A percentile compares a stretch with the other conserved stretches of the same genome.
phyloP scores from a whole-genome alignment of 2,329 filamentous ascomycete species.

The Talaromyces pinophilus region DNA sequence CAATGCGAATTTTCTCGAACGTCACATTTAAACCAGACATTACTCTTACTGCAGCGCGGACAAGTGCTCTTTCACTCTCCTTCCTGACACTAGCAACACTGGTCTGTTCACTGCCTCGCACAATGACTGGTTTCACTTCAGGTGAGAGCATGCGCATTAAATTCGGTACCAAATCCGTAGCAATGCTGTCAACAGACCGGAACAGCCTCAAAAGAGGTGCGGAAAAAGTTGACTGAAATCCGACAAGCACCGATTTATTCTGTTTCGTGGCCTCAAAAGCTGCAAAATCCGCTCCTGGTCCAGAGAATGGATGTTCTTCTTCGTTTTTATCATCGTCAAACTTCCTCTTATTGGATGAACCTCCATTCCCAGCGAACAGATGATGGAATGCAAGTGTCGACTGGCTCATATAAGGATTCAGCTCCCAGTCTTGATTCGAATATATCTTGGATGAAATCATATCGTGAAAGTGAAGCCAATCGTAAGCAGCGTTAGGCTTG shows the following conservation, averaged over 20 bases:
- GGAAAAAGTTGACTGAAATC: constrained; percentile 70
- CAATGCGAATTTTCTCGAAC: constrained; percentile 78
- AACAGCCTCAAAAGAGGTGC: constrained; percentile 74
- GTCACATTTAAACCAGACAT: constrained; percentile 80
- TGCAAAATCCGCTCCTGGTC: constrained; percentile 76
- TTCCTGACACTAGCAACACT: constrained; percentile 83
- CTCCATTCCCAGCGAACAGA: constrained; percentile 75
- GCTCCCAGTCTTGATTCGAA: constrained; percentile 87
- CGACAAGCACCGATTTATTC: constrained; percentile 71
- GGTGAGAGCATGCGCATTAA: constrained; percentile 81
- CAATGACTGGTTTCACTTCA: constrained; percentile 85
- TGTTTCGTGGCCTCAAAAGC: constrained; percentile 79
- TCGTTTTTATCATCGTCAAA: constrained; percentile 45
- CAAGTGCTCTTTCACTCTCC: constrained; percentile 78
- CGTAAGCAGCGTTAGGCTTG: constrained; percentile 83
- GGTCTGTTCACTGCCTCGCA: constrained; percentile 66
- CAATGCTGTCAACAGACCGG: constrained; percentile 73
- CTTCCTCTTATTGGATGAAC: constrained; percentile 41
- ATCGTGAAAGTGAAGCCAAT: constrained; percentile 96
- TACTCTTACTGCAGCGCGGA: constrained; percentile 75
- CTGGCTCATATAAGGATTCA: constrained; percentile 82
- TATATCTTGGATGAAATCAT: constrained; percentile 75
- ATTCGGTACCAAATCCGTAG: constrained; percentile 81
- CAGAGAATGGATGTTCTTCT: constrained; percentile 71
- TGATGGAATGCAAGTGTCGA: constrained; percentile 87